These are phyloP conservation scores for Rhododendron henanense DNA, from an alignment of 148 eudicot genomes.

Conservation along the genomic window DNA sequence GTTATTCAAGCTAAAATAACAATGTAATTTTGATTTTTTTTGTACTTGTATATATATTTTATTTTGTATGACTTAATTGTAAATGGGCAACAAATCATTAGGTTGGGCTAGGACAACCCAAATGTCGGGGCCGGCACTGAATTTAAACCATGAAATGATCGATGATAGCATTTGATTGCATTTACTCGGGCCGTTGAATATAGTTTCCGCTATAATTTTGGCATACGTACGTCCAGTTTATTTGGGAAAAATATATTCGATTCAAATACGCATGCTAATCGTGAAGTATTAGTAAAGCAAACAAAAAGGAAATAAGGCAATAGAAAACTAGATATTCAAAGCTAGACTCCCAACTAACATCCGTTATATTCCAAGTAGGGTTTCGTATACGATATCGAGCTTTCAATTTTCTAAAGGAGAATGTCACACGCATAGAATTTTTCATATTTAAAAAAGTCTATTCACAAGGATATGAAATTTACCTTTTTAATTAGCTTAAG, in stretches of 20 bases:
- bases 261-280: neutral
- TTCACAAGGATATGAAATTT: neutral
- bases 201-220: neutral
- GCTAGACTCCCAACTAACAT: neutral
- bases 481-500: neutral
- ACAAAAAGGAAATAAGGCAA: too few relatives aligned
- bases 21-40: too few relatives aligned
- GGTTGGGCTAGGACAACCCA: too few relatives aligned
- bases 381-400: neutral
- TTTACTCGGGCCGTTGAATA: too few relatives aligned
- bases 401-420: neutral
- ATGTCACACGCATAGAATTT: neutral
- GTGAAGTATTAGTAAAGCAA: neutral
- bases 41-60: too few relatives aligned
- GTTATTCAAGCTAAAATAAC: too few relatives aligned
- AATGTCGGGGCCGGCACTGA: too few relatives aligned
- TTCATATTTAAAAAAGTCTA: neutral
- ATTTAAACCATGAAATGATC: too few relatives aligned
- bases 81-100: too few relatives aligned
- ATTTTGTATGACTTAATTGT: too few relatives aligned
- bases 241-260: neutral
- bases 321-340: neutral
- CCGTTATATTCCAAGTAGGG: neutral
- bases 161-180: too few relatives aligned
- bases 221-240: neutral